Base-by-base conservation (phyloP, 2,329 filamentous ascomycete genomes). In the Madurella fahalii region DNA sequence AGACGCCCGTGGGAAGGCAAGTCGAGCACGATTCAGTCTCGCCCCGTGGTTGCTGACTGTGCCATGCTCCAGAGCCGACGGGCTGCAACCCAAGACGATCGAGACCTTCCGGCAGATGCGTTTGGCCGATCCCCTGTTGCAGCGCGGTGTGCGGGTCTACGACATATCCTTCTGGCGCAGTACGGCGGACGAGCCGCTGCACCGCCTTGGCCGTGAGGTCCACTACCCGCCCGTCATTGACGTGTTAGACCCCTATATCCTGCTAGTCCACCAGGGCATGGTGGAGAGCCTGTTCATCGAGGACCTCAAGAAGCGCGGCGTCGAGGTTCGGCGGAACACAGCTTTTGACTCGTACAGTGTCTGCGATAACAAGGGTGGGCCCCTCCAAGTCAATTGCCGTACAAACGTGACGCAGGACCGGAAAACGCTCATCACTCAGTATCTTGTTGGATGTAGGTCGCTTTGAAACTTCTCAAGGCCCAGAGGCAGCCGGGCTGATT, bases 61-160 rank as follows among this genome's bases (percentile, higher is more conserved):
- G 45, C 40, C n/a, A 25, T 37, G 31, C 39, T 41, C 75, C 63
- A 79, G 77, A 67, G 86, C 86, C 58, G 87, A 90, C 68, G 87
- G 87, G 40, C 74, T 90, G 50, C 87, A 90, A 64, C 87, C 87
- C 43, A 90, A 90, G 71, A 87, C 86, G 1, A 88, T 91, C 63
- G 87, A 90, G 72, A 90, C 87, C 0, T 80, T 90, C 63, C 80
- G 82, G 58, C 86, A 89, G 70, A 83, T 90, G 75, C 77, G 85
- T 34, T 71, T 90, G n/a, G 84, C 82, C n/a, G 85, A 89, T 59
- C 74, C 80, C 1, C 69, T 90, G 31, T 69, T 90, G 41, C 80
- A 81, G 58, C 80, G 84, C 62, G 86, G 84, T 31, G 86, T 86
- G 47, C 82, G 81, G 44, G 82, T 90, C 43, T 88, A 86, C 69